A percentile compares a stretch with the other conserved stretches of the same genome.
Conservation (phyloP, 164 flowering plant species). For the Taxillus chinensis region DNA sequence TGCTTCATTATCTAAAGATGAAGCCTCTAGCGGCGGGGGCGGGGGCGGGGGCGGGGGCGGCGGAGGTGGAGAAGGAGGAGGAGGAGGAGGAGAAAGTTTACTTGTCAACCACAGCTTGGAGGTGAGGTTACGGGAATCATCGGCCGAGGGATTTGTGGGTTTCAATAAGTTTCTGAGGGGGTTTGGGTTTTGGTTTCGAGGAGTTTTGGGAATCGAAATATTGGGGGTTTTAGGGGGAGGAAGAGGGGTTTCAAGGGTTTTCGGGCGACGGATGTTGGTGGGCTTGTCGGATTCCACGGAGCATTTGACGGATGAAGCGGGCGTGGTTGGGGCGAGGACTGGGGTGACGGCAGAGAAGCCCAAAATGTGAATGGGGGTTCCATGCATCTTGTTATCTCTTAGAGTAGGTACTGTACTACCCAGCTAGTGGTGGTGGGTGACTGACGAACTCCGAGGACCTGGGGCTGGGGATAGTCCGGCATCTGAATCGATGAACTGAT, state of each 20-base stretch:
- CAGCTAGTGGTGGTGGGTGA: too few relatives aligned
- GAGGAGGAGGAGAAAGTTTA: conserved; percentile 53
- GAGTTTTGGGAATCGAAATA: conserved; percentile 7
- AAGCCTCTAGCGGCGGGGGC: not conserved
- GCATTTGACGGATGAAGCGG: conserved; percentile 14
- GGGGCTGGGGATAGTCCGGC: too few relatives aligned
- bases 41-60: conserved; percentile 3
- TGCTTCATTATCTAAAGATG: not conserved
- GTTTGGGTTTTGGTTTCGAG: conserved; percentile 12
- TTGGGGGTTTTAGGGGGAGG: conserved; percentile 5
- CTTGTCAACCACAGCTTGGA: conserved; percentile 57
- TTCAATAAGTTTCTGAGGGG: conserved; percentile 32
- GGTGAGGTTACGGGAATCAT: conserved; percentile 19
- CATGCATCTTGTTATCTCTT: too few relatives aligned
- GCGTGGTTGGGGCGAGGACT: not conserved
- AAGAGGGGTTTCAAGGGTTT: conserved; percentile 14
- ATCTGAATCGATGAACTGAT: too few relatives aligned
- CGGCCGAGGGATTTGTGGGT: conserved; percentile 8
- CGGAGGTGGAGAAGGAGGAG: conserved; percentile 21
- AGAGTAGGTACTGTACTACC: too few relatives aligned
- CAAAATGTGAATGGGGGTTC: too few relatives aligned
- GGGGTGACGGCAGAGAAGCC: conserved; percentile 5
- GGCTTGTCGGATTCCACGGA: conserved; percentile 14
- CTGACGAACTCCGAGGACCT: too few relatives aligned
- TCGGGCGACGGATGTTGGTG: conserved; percentile 22